Evolutionary conservation across 805 yeast genomes (phyloP).

Genomic region (Diddensiella caesifluorescens): DNA sequence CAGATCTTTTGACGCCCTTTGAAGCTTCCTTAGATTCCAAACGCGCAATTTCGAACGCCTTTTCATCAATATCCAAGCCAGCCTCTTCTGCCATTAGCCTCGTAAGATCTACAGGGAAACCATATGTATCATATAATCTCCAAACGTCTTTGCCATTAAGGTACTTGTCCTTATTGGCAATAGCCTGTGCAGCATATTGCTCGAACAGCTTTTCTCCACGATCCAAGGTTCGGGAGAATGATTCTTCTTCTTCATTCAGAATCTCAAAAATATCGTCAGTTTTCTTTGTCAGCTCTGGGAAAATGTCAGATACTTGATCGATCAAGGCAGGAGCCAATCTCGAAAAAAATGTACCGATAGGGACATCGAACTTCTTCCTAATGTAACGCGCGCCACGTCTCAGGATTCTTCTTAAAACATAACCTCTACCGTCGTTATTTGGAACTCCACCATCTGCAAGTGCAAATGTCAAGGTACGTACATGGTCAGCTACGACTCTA

Average conservation of each 20-base stretch:
- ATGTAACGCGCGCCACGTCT: constrained; percentile 98
- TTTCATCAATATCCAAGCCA: constrained; percentile 86
- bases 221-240: constrained; percentile 91
- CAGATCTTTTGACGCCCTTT: constrained; percentile 70
- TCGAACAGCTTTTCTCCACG: constrained; percentile 97
- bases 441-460: constrained; percentile 99
- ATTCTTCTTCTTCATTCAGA: constrained; percentile 90
- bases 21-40: constrained; percentile 90
- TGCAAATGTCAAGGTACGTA: constrained; percentile 93
- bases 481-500: constrained; percentile 97
- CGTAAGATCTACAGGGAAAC: constrained; percentile 98
- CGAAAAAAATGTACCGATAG: constrained; percentile 90
- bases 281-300: constrained; percentile 84
- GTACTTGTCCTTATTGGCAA: constrained; percentile 65
- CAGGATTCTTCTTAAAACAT: constrained; percentile 91
- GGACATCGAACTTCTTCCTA: constrained; percentile 92
- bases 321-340: constrained; percentile 88
- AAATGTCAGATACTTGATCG: constrained; percentile 76
- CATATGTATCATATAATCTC: constrained; percentile 97
- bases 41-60: constrained; percentile 86
- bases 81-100: constrained; percentile 98
- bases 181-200: constrained; percentile 81
- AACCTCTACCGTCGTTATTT: constrained; percentile 98
- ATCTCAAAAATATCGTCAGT: constrained; percentile 78
- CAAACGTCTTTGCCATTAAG: constrained; percentile 93